phyloP scores from a whole-genome alignment of 257 asterid genomes.

The Nicotiana benthamiana region DNA sequence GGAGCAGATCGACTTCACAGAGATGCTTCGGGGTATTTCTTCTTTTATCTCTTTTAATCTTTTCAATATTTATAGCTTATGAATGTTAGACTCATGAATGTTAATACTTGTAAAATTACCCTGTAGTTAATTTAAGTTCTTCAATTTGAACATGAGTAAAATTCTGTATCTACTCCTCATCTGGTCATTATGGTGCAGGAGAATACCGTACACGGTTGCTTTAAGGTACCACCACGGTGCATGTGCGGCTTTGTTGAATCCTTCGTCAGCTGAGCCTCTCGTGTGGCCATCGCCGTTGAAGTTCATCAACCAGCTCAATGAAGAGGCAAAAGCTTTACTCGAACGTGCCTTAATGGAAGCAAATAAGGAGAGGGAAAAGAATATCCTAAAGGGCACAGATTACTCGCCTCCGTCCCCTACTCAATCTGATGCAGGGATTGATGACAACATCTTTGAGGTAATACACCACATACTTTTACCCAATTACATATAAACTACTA shows the following conservation, averaged over 20 bases:
- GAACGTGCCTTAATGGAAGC: constrained; percentile 85
- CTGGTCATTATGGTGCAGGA: constrained; percentile 35
- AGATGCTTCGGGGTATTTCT: constrained; percentile 77
- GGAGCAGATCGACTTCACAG: constrained; percentile 86
- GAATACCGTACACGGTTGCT: constrained; percentile 85
- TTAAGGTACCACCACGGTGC: constrained; percentile 65
- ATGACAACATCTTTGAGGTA: constrained; percentile 73
- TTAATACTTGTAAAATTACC: background rate
- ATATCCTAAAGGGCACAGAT: constrained; percentile 51
- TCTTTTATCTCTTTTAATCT: background rate
- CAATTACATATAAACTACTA: background rate
- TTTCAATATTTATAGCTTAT: background rate
- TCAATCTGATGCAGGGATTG: constrained; percentile 50
- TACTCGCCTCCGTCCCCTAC: constrained; percentile 55
- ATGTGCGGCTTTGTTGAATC: constrained; percentile 85
- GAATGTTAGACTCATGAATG: background rate
- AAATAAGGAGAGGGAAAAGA: constrained; percentile 70
- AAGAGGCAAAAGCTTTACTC: constrained; percentile 68
- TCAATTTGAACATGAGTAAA: background rate
- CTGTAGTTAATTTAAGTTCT: background rate
- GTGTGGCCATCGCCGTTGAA: constrained; percentile 98
- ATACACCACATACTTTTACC: background rate
- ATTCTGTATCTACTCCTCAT: background rate
- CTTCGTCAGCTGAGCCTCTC: constrained; percentile 94
- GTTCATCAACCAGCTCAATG: constrained; percentile 85